Conservation (phyloP, 129 eudicot species). For the Helianthus tuberosus region DNA sequence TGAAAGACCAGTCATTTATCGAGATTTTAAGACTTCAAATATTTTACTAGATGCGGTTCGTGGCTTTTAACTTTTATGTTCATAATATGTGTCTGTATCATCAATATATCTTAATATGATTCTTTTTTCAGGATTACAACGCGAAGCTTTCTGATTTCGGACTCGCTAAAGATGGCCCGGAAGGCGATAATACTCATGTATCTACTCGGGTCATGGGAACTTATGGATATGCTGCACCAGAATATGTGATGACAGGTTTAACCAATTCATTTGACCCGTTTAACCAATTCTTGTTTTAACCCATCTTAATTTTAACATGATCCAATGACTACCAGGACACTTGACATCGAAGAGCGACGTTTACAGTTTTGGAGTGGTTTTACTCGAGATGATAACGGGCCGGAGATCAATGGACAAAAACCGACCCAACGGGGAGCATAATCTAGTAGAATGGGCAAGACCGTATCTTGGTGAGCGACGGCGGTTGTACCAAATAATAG, state of each 20-base stretch:
- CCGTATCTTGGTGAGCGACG: constrained; percentile 64
- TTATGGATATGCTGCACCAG: constrained; percentile 37
- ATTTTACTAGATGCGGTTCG: constrained; percentile 76
- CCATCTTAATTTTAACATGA: constrained; percentile 4
- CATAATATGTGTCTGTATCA: background rate
- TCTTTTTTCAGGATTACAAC: constrained; percentile 65
- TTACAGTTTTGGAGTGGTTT: constrained; percentile 81
- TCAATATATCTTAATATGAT: background rate
- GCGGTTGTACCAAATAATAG: constrained; percentile 61
- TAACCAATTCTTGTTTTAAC: background rate
- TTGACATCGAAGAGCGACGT: constrained; percentile 83
- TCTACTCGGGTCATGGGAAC: constrained; percentile 95
- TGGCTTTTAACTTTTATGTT: constrained; percentile 2
- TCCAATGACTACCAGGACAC: constrained; percentile 57
- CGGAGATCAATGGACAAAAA: constrained; percentile 85
- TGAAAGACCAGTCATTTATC: constrained; percentile 84
- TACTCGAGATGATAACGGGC: constrained; percentile 74
- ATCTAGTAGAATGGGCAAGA: constrained; percentile 82
- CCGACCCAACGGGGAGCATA: constrained; percentile 73
- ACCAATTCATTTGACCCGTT: background rate
- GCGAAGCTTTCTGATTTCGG: constrained; percentile 98
- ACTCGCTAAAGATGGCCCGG: constrained; percentile 96
- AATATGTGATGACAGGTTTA: constrained; percentile 81
- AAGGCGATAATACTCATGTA: constrained; percentile 91
- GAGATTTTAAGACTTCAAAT: constrained; percentile 91